phyloP scores from a whole-genome alignment of 2,329 filamentous ascomycete genomes.

The Dactylellina parvicollis region DNA sequence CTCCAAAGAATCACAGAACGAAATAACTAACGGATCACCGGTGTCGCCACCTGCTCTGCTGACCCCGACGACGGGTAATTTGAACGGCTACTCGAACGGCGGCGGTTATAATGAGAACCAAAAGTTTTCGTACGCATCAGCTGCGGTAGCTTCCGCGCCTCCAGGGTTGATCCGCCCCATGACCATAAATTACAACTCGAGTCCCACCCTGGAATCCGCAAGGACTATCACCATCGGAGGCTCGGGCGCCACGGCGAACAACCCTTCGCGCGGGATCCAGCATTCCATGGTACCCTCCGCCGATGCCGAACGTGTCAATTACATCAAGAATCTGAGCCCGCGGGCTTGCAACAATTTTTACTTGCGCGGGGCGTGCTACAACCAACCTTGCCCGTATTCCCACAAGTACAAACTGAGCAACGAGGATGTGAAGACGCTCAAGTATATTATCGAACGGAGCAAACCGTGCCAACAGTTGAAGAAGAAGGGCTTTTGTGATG shows the following conservation, averaged over 20 bases:
- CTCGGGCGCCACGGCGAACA: background rate
- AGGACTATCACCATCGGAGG: conserved; percentile 35
- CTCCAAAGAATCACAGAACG: conserved; percentile 39
- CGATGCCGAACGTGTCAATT: conserved; percentile 42
- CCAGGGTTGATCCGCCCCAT: conserved; percentile 18
- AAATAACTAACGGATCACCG: conserved; percentile 32
- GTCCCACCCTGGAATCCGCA: conserved; percentile 18
- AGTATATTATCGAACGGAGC: conserved; percentile 51
- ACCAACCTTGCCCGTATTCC: conserved; percentile 40
- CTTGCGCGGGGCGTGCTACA: conserved; percentile 37
- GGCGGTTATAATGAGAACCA: background rate
- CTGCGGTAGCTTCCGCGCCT: conserved; percentile 19
- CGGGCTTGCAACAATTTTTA: conserved; percentile 50
- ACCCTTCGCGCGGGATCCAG: conserved; percentile 31
- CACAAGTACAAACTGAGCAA: conserved; percentile 48
- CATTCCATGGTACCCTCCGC: conserved; percentile 43
- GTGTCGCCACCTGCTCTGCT: conserved; percentile 8
- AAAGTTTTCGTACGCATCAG: conserved; percentile 48
- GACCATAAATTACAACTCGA: conserved; percentile 48
- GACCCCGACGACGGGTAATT: conserved; percentile 27
- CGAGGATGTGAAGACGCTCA: conserved; percentile 44
- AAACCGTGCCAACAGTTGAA: conserved; percentile 48
- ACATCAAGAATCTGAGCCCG: conserved; percentile 46
- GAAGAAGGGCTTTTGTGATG: conserved; percentile 44
- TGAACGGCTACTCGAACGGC: conserved; percentile 25